Evolutionary conservation across 257 asterid genomes (phyloP), one percentile per base, ranked within the genome.

Genomic region (Osmanthus fragrans): DNA sequence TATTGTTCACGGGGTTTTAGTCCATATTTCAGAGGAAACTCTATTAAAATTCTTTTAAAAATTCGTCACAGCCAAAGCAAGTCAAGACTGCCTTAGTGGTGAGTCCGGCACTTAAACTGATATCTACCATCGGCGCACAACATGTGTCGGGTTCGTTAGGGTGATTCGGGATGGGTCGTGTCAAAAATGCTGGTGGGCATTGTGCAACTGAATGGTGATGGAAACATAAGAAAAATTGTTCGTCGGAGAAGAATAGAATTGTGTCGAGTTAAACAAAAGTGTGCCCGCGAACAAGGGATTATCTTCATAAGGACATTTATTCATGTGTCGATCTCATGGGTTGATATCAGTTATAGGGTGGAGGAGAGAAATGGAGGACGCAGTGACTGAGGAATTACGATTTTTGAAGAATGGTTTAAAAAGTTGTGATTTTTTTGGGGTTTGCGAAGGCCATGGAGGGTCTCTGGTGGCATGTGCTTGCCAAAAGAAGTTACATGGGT

Each of bases 401-500:
- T 79, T 86, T n/a, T n/a, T 88, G 83, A 73, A 29, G 7, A 80
- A 27, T 65, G 92, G 87, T 15, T 72, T 77, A 4, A 82, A 23
- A 25, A 69, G 34, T 1, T 91, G 86, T 56, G 87, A 85, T 30
- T 91, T 91, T 65, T 91, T 82, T 51, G 97, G 94, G 1, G 96
- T 37, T 7, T 92, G 87, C 69, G 97, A 92, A 60, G 97, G 97
- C 2, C 97, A 92, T 29, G 97, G 97, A 0, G 97, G 97, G 72
- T 77, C 89, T 56, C 85, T 79, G 27, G 97, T 91, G 82, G 97
- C 96, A 60, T 77, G 77, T 6, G 89, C 86, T 12, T 92, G 97
- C 36, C 67, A 89, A 1, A 89, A 89, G 76, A 76, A 72, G 79
- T 12, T 92, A 82, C 97, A 90, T 47, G 71, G 77, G 79, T 2